These are phyloP conservation scores for Candida ficus DNA, from an alignment of 805 yeast species.

Conservation along the genomic window DNA sequence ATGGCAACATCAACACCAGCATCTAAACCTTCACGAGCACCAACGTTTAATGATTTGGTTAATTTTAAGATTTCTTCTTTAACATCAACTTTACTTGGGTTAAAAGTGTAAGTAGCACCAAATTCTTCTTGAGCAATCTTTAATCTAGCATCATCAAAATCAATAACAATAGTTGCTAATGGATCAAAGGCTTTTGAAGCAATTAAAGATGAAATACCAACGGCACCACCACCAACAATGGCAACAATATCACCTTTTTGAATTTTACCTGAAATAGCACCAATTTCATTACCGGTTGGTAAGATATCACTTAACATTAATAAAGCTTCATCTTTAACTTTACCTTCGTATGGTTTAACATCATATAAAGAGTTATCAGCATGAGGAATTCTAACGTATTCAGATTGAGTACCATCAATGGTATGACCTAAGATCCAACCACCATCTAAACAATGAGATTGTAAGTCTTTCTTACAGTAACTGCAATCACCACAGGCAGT, in stretches of 20 bases:
- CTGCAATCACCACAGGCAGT: constrained; percentile 57
- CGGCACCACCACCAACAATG: constrained; percentile 65
- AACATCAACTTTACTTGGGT: constrained; percentile 42
- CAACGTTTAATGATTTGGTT: constrained; percentile 21
- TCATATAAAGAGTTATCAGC: constrained; percentile 36
- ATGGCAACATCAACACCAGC: constrained; percentile 57
- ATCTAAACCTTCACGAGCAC: constrained; percentile 27
- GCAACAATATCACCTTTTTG: constrained; percentile 54
- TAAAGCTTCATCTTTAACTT: constrained; percentile 42
- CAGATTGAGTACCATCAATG: constrained; percentile 68
- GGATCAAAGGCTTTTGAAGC: constrained; percentile 53
- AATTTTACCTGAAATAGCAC: constrained; percentile 51
- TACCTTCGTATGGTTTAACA: constrained; percentile 28
- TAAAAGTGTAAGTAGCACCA: constrained; percentile 56
- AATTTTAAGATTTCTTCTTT: constrained; percentile 33
- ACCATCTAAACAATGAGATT: constrained; percentile 55
- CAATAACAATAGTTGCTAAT: constrained; percentile 50
- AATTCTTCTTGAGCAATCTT: constrained; percentile 48
- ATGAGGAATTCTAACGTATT: constrained; percentile 49
- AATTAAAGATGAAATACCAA: constrained; percentile 58
- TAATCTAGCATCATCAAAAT: constrained; percentile 53
- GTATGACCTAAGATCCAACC: constrained; percentile 51
- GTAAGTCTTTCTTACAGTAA: constrained; percentile 49
- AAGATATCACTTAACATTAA: constrained; percentile 59
- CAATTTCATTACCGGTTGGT: constrained; percentile 66